Percentiles rank a stretch among this genome's conserved stretches.
Evolutionary conservation across 768 basidiomycete genomes (phyloP).

Genomic region (Hypholoma sublateritium): DNA sequence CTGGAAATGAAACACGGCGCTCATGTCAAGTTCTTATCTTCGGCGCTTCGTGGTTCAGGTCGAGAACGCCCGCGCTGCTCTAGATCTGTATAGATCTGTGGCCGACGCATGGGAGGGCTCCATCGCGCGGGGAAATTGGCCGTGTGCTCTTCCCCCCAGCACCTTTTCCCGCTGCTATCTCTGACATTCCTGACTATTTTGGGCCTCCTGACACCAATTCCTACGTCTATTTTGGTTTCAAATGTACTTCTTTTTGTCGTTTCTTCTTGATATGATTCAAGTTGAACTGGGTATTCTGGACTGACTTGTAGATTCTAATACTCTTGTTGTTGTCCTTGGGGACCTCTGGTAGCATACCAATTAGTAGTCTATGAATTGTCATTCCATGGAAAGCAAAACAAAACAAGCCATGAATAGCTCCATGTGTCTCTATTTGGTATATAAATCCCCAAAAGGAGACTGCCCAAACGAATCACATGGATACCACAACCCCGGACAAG

Average conservation of each 20-base stretch:
- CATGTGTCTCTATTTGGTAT: slow-evolving; percentile 29
- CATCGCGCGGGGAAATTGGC: slow-evolving; percentile 66
- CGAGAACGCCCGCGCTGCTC: slow-evolving; percentile 70
- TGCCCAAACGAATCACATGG: slow-evolving; percentile 6
- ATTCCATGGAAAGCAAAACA: background rate
- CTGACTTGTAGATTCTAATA: no score
- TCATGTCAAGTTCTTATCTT: slow-evolving; percentile 6
- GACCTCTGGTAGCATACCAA: background rate
- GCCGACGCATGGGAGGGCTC: slow-evolving; percentile 66
- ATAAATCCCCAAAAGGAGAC: slow-evolving; percentile 32
- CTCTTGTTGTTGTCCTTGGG: no score
- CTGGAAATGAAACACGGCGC: slow-evolving; percentile 9
- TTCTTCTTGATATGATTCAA: background rate
- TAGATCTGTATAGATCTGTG: slow-evolving; percentile 58
- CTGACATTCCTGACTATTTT: slow-evolving; percentile 27
- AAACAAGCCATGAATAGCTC: background rate
- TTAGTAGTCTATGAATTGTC: background rate
- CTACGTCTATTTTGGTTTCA: background rate
- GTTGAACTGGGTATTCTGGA: no score
- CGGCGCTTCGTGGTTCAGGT: slow-evolving; percentile 39
- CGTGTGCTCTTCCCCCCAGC: slow-evolving; percentile 71
- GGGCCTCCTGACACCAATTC: background rate
- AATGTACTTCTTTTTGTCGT: background rate
- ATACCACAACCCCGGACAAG: background rate
- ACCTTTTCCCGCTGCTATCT: slow-evolving; percentile 80